Base-by-base conservation (phyloP, 495 filamentous ascomycete species). In the Hypoxylon fuscum region DNA sequence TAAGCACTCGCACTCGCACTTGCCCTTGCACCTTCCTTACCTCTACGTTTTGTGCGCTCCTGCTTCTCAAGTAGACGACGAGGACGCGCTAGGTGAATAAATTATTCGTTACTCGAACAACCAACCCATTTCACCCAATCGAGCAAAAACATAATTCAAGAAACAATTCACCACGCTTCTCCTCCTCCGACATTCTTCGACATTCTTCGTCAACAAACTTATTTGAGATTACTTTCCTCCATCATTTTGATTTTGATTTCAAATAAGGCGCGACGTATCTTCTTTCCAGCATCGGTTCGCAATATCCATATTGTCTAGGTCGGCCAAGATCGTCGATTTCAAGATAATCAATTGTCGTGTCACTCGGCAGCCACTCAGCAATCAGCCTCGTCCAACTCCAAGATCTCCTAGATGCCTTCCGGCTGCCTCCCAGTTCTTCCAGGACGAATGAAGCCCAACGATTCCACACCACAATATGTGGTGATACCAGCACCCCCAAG, bases 351-450 rank as follows among this genome's bases (percentile, higher is more conserved):
- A n/a, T n/a, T n/a, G n/a, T n/a, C n/a, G n/a, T n/a, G n/a, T 34
- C 31, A 12, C 8, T 34, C 10, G 9, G 3, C 14, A 17, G 34
- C 57, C 9, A 46, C 63, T 11, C 29, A 14, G 57, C 55, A 45
- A 17, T 14, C 27, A 44, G 40, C 27, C 40, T 35, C 40, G 15
- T 34, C 29, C 18, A n/a, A 57, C 43, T 12, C 17, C n/a, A n/a
- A n/a, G n/a, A n/a, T n/a, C 15, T 32, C 5, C n/a, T 10, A 14
- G 12, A 18, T 12, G 25, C 21, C 10, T 7, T 14, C 20, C 25
- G 5, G 34, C 12, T 23, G 22, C 21, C 21, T 27, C 25, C 8
- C 12, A n/a, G 18, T 3, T 40, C 12, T 41, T 12, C 8, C 35
- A 43, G 7, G 17, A 32, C 15, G 3, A 15, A 41, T 21, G 37